These are phyloP conservation scores for Boletus hoseneyae DNA, from an alignment of 1,284 basidiomycete genomes.

Conservation along the genomic window DNA sequence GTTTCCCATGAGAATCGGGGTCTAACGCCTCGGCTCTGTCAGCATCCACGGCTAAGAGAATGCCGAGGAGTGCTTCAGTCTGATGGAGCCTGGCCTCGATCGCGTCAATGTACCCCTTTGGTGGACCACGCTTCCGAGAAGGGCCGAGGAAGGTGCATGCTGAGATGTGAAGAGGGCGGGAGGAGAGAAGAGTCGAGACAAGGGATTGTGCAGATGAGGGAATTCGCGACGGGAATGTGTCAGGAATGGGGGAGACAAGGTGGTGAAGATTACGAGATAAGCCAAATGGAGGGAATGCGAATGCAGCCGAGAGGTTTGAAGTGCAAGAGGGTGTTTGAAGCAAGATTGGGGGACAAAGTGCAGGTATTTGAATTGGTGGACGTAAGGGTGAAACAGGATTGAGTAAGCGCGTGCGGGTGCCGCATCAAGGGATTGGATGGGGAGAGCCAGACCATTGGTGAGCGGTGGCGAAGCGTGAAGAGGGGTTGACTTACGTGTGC, in stretches of 20 bases:
- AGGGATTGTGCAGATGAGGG: too few species aligned
- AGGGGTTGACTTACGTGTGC: conserved; percentile 50
- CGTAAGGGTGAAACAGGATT: conserved; percentile 7
- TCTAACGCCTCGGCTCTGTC: conserved; percentile 53
- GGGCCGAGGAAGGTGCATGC: conserved; percentile 79
- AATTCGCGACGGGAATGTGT: conserved; percentile 1
- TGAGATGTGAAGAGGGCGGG: conserved; percentile 4
- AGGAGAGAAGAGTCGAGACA: background rate
- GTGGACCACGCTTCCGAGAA: conserved; percentile 78
- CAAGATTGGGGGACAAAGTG: background rate
- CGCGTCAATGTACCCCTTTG: conserved; percentile 88
- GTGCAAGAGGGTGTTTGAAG: background rate
- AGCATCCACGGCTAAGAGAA: conserved; percentile 67
- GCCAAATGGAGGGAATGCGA: conserved; percentile 13
- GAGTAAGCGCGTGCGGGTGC: background rate
- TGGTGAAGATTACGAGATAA: conserved; percentile 18
- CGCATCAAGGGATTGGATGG: background rate
- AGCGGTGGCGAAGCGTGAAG: conserved; percentile 10
- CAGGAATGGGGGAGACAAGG: conserved; percentile 8
- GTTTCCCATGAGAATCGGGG: conserved; percentile 37
- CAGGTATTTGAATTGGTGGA: conserved; percentile 9
- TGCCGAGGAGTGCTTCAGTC: conserved; percentile 79
- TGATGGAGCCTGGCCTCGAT: conserved; percentile 86
- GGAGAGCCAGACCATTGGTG: conserved; percentile 6
- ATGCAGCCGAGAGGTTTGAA: background rate